Base-by-base conservation (phyloP, 768 basidiomycete species). In the Pisolithus tinctorius region DNA sequence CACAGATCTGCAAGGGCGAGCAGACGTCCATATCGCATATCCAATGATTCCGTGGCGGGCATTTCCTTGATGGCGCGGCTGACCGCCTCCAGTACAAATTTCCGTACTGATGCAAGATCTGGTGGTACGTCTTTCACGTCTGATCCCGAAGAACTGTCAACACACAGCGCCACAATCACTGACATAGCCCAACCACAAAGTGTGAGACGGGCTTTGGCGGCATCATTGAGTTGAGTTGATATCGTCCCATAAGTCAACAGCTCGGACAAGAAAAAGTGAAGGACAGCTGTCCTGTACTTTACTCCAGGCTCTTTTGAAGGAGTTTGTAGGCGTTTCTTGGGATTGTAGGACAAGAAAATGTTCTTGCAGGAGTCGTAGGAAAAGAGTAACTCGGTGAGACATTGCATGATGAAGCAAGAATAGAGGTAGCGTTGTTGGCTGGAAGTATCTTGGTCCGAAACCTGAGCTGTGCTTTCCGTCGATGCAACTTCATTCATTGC, bases 301-400 rank as follows among this genome's bases (percentile, higher is more conserved):
- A 70, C 71, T n/a, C 60, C 48, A 23, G 67, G 59, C 34, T 90
- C 86, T 67, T 90, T 89, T n/a, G 78, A 69, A 4, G 79, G 77
- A 0, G 80, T 77, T 44, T 80, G 76, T 1, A 69, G 59, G 27
- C 81, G 79, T 30, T 74, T 79, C 70, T 84, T 87, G 4, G 82
- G 76, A 0, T 82, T 80, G 60, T 81, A 92, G 0, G 88, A 85
- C 48, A 96, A 66, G 68, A 99, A 92, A 5, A 87, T 83, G 25
- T 83, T 64, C 67, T 98, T 99, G 81, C 92, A 94, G 6, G 82
- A 67, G 58, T 93, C 86, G 60, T 98, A 99, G 11, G 93, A 97
- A 54, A 95, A 91, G 11, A 96, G 70, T 9, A 98, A 73, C 69
- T 99, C 96, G 3, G 93, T 90, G 43, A 97, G 73, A 57, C 84